These are phyloP conservation scores for Pichia sporocuriosa DNA, from an alignment of 805 yeast species.

Conservation along the genomic window DNA sequence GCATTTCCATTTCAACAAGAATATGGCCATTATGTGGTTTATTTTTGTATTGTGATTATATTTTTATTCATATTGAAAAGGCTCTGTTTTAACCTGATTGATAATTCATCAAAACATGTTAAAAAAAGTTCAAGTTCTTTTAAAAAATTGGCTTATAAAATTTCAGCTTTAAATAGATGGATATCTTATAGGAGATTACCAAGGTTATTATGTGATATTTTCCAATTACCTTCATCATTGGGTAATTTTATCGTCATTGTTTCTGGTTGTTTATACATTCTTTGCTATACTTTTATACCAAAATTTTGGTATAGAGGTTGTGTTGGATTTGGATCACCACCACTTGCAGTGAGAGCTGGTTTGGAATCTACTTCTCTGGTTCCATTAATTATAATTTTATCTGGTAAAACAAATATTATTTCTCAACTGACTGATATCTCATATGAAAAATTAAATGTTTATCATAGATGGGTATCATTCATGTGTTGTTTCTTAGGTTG, in stretches of 20 bases:
- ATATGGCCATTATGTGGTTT: slow-evolving; percentile 35
- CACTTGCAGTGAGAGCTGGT: slow-evolving; percentile 48
- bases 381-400: slow-evolving; percentile 43
- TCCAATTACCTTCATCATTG: slow-evolving; percentile 34
- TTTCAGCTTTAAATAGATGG: slow-evolving; percentile 27
- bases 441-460: slow-evolving; percentile 47
- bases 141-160: slow-evolving; percentile 15
- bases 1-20: slow-evolving; percentile 24
- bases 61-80: slow-evolving; percentile 30
- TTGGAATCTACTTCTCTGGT: slow-evolving; percentile 42
- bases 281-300: slow-evolving; percentile 35
- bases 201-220: slow-evolving; percentile 25
- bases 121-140: slow-evolving; percentile 3
- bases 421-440: slow-evolving; percentile 45
- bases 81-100: slow-evolving; percentile 16
- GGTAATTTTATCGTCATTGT: slow-evolving; percentile 30
- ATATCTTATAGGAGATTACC: slow-evolving; percentile 31
- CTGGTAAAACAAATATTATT: slow-evolving; percentile 48
- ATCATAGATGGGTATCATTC: slow-evolving; percentile 44
- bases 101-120: slow-evolving; percentile 8
- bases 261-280: slow-evolving; percentile 29
- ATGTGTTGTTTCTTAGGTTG: slow-evolving; percentile 36
- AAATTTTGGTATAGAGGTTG: slow-evolving; percentile 47
- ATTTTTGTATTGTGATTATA: slow-evolving; percentile 35
- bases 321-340: slow-evolving; percentile 52